These are phyloP conservation scores for Diaporthe velutina DNA, from an alignment of 2,329 filamentous ascomycete species.

Conservation along the genomic window DNA sequence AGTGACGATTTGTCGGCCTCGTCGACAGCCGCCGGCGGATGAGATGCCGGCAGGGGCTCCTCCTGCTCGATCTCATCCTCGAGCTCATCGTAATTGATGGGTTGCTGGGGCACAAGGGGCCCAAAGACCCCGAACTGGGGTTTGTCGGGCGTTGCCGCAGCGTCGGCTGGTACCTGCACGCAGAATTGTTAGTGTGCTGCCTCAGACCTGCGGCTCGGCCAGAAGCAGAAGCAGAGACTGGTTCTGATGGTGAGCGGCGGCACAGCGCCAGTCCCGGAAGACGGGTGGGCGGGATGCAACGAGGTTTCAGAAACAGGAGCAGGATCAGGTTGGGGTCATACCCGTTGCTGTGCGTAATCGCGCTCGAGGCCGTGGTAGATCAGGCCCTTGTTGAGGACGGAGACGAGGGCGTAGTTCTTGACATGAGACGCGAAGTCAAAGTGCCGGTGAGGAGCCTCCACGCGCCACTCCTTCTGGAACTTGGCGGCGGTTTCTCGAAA, in stretches of 20 bases:
- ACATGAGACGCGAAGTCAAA: slow-evolving; percentile 75
- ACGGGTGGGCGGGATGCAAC: slow-evolving; percentile 9
- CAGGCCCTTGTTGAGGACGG: slow-evolving; percentile 73
- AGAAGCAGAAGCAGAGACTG: slow-evolving; percentile 38
- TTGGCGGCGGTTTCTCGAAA: slow-evolving; percentile 77
- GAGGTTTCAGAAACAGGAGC: slow-evolving; percentile 17
- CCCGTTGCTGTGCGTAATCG: slow-evolving; percentile 64
- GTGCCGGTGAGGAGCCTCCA: slow-evolving; percentile 71
- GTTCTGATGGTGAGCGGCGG: slow-evolving; percentile 22
- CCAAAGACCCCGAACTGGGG: slow-evolving; percentile 68
- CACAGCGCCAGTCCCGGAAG: slow-evolving; percentile 24
- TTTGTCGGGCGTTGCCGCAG: slow-evolving; percentile 59
- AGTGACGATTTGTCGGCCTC: slow-evolving; percentile 58
- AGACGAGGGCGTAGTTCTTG: slow-evolving; percentile 73
- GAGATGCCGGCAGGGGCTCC: slow-evolving; percentile 43
- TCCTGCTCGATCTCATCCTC: slow-evolving; percentile 52
- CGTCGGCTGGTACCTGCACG: slow-evolving; percentile 64
- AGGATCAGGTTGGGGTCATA: slow-evolving; percentile 48
- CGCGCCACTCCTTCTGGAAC: slow-evolving; percentile 77
- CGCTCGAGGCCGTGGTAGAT: slow-evolving; percentile 72
- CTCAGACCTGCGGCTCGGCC: slow-evolving; percentile 36
- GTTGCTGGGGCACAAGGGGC: slow-evolving; percentile 62
- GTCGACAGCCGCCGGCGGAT: slow-evolving; percentile 42
- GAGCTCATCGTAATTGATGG: slow-evolving; percentile 54
- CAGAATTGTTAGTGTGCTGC: slow-evolving; percentile 54